Base-by-base conservation (phyloP, 441 rosid species). In the Pelargonium cotyledonis region DNA sequence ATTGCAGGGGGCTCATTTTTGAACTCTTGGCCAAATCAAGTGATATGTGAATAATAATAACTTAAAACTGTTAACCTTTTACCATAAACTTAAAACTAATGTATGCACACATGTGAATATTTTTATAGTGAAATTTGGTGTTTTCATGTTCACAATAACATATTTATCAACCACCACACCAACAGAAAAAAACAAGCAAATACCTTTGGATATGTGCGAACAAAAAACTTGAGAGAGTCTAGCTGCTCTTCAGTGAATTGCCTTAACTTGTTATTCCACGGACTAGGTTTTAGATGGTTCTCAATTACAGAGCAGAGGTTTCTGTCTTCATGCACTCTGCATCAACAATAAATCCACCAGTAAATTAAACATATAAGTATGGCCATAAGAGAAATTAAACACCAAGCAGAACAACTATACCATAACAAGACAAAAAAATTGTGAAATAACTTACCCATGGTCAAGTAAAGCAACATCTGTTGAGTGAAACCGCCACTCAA, bases 401-500 rank as follows among this genome's bases (percentile, higher is more conserved):
- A 68, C 9, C 67, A 60, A 51, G 35, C 14, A 8, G 53, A 15
- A 63, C 8, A 35, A 57, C 49, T 43, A 21, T 51, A 12, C 8
- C 4, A 8, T 0, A 19, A 70, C 21, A 7, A 51, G 70, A 65
- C 9, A 61, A 19, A 43, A 65, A 18, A 44, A 23, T n/a, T 21
- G 9, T n/a, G 19, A 26, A 38, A 67, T 11, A 53, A 38, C 87
- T 85, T 69, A 89, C 93, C 88, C 83, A 66, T 88, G 88, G 77
- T 91, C 90, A 60, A 81, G 29, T 65, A 85, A 65, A 73, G 82
- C 83, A 69, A 86, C 86, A 82, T 82, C 82, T 11, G 88, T 81
- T 1, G 88, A 82, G 76, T 86, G 89, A 77, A 93, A 91, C 66
- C 83, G 85, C 97, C 96, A 93, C 77, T 88, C 96, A 58, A 93